These are phyloP conservation scores for Naematelia aurantialba DNA, from an alignment of 768 basidiomycete genomes.

Conservation along the genomic window DNA sequence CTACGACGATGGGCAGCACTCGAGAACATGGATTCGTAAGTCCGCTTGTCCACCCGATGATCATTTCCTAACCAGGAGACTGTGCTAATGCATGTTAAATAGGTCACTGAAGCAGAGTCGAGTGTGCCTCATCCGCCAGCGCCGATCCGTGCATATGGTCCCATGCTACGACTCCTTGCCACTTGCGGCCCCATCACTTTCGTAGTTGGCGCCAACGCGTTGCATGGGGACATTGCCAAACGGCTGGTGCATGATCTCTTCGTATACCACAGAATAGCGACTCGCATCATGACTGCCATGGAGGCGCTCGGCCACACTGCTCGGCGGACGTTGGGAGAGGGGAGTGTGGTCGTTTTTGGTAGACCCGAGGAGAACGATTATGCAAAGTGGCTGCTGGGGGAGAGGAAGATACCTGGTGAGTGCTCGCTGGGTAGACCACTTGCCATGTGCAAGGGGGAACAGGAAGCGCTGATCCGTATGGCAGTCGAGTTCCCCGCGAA, in stretches of 20 bases:
- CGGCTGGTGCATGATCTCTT: conserved; percentile 67
- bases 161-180: conserved; percentile 65
- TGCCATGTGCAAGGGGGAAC: background rate
- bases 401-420: conserved; percentile 60
- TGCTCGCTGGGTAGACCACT: conserved; percentile 51
- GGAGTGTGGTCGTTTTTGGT: conserved; percentile 43
- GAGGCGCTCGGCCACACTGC: conserved; percentile 46
- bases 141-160: conserved; percentile 53
- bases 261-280: conserved; percentile 67
- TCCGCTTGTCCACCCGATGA: too few species aligned
- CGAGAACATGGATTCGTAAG: background rate
- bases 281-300: conserved; percentile 57
- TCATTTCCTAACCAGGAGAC: too few species aligned
- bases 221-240: conserved; percentile 56
- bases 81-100: too few species aligned
- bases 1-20: background rate
- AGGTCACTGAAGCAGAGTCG: background rate
- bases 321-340: conserved; percentile 11
- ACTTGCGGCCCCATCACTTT: conserved; percentile 59
- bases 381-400: conserved; percentile 36
- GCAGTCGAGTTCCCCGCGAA: conserved; percentile 31
- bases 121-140: conserved; percentile 1
- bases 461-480: conserved; percentile 6
- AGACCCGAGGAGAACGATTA: conserved; percentile 36
- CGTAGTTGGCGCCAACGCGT: conserved; percentile 52